Evolutionary conservation across 2,329 filamentous ascomycete species (phyloP).

Genomic region (Celoporthe dispersa): DNA sequence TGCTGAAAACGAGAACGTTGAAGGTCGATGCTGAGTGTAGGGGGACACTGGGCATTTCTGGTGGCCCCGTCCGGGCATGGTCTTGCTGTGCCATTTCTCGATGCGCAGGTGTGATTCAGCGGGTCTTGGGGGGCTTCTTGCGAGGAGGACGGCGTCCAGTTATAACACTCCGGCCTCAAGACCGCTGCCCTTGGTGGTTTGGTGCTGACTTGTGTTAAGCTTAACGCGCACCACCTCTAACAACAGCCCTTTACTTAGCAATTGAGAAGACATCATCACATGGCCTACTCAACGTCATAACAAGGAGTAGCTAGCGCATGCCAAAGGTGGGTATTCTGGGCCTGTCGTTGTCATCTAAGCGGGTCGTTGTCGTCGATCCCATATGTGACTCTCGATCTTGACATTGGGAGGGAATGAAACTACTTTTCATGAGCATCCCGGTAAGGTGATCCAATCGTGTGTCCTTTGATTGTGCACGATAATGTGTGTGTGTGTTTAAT

Average conservation of each 20-base stretch:
- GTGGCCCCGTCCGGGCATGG: not conserved
- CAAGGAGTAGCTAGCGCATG: not conserved
- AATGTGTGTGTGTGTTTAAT: not conserved
- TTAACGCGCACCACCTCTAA: too few relatives aligned
- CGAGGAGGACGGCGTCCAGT: not conserved
- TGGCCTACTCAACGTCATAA: not conserved
- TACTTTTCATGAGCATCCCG: not conserved
- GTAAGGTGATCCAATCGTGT: not conserved
- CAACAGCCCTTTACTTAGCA: not conserved
- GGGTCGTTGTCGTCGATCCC: not conserved
- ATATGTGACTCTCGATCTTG: not conserved
- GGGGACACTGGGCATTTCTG: not conserved
- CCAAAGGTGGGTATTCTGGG: not conserved
- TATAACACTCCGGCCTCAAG: too few relatives aligned
- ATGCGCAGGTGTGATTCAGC: not conserved
- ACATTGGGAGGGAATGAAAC: not conserved
- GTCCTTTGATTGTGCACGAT: not conserved
- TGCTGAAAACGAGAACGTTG: conserved; percentile 45
- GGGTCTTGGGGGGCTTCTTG: not conserved
- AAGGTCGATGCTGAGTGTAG: conserved; percentile 26
- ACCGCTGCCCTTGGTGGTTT: not conserved
- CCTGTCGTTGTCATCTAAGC: too few relatives aligned
- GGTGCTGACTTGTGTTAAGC: too few relatives aligned
- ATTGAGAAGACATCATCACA: not conserved
- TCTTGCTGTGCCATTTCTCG: not conserved